Evolutionary conservation across 257 asterid species (phyloP).

Genomic region (Jacaranda mimosifolia): DNA sequence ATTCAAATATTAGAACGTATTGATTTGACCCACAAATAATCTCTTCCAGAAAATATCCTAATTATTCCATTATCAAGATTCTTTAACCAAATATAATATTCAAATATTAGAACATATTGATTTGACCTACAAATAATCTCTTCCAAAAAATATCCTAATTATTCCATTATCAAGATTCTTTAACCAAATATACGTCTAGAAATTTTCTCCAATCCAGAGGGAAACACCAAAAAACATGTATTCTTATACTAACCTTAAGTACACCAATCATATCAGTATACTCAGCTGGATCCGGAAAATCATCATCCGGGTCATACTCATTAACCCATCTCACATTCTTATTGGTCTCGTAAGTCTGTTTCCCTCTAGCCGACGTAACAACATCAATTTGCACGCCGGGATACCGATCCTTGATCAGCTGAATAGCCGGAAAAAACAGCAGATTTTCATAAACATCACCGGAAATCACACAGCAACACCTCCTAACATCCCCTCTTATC

Average conservation of each 20-base stretch:
- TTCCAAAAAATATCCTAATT: no score
- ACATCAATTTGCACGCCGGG: slow-evolving; percentile 87
- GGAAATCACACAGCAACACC: slow-evolving; percentile 80
- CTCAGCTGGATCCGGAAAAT: slow-evolving; percentile 80
- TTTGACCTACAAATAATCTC: no score
- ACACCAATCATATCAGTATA: slow-evolving; percentile 78
- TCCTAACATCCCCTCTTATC: slow-evolving; percentile 82
- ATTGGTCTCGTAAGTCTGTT: slow-evolving; percentile 77
- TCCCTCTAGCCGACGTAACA: slow-evolving; percentile 71
- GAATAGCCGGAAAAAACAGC: slow-evolving; percentile 81
- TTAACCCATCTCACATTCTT: slow-evolving; percentile 87
- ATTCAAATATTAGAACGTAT: no score
- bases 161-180: no score
- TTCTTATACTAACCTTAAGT: slow-evolving; percentile 61
- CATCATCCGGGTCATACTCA: slow-evolving; percentile 70
- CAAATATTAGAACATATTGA: no score
- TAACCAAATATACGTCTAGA: no score
- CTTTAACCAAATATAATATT: no score
- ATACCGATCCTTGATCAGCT: slow-evolving; percentile 83
- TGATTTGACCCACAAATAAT: no score
- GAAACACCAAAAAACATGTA: neutral
- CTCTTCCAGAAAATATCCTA: no score
- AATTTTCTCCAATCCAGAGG: no score
- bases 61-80: no score
- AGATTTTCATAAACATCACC: slow-evolving; percentile 91